Percentiles rank a stretch among this genome's conserved stretches.
Evolutionary conservation across 352 stramenopile species (phyloP).

Genomic region (Vaucheria bursata): DNA sequence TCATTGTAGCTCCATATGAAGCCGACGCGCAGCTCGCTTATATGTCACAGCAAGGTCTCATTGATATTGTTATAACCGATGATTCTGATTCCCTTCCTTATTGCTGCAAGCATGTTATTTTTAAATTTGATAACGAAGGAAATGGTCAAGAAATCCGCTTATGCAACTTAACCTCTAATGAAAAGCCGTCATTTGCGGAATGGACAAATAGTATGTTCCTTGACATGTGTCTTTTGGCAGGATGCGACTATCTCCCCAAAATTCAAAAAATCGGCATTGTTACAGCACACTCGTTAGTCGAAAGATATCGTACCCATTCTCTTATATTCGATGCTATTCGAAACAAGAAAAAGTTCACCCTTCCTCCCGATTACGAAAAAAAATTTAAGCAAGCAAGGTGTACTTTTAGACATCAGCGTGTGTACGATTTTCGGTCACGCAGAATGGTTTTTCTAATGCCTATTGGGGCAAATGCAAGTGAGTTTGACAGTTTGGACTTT

Average conservation of each 20-base stretch:
- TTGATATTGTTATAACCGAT: conserved; percentile 90
- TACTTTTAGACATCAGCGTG: conserved; percentile 43
- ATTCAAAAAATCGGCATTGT: conserved; percentile 40
- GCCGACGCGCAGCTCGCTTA: conserved; percentile 93
- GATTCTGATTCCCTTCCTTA: conserved; percentile 91
- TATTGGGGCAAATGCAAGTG: conserved; percentile 13
- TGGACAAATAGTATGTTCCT: conserved; percentile 50
- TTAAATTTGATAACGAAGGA: conserved; percentile 74
- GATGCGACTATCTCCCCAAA: conserved; percentile 46
- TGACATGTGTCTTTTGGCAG: conserved; percentile 44
- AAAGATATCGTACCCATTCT: conserved; percentile 33
- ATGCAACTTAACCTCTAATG: conserved; percentile 30
- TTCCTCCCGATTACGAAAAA: conserved; percentile 32
- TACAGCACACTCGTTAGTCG: conserved; percentile 44
- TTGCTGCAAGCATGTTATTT: conserved; percentile 75
- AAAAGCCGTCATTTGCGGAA: conserved; percentile 26
- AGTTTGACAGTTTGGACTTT: conserved; percentile 20
- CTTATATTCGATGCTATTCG: conserved; percentile 6
- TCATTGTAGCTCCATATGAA: conserved; percentile 93
- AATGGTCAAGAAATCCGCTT: conserved; percentile 40
- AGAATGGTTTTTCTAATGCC: conserved; percentile 29
- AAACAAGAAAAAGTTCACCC: conserved; percentile 5
- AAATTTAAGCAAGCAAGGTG: conserved; percentile 34
- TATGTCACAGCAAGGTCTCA: conserved; percentile 63
- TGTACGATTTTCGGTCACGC: conserved; percentile 22